Conservation (phyloP, 768 basidiomycete species). For the Mycena rebaudengoi region DNA sequence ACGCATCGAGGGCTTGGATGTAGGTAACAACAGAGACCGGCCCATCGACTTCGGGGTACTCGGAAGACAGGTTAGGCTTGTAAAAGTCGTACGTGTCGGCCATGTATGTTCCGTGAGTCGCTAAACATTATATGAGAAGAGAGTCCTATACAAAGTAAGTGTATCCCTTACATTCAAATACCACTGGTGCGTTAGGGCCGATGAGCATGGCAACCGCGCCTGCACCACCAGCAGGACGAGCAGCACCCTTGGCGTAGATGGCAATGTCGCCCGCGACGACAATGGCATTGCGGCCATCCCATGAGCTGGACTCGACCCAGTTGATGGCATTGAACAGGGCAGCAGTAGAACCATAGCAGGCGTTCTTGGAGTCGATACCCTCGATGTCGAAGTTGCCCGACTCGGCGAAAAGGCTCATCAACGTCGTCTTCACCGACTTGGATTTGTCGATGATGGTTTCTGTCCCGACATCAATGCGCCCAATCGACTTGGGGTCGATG, state of each 20-base stretch:
- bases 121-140: constrained; percentile 51
- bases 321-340: constrained; percentile 99
- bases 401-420: constrained; percentile 97
- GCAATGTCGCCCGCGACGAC: constrained; percentile 98
- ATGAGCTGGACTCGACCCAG: constrained; percentile 95
- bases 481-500: constrained; percentile 95
- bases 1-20: constrained; percentile 90
- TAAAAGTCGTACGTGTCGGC: constrained; percentile 99
- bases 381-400: constrained; percentile 97
- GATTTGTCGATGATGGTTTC: constrained; percentile 99
- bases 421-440: constrained; percentile 96
- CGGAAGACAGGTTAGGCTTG: constrained; percentile 95
- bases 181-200: constrained; percentile 94
- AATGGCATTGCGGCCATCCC: constrained; percentile 98
- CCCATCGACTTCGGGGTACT: constrained; percentile 97
- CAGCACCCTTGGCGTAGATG: constrained; percentile 95
- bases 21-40: constrained; percentile 96
- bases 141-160: constrained; percentile 10
- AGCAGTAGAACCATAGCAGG: constrained; percentile 98
- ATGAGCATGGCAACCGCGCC: constrained; percentile 95
- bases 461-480: constrained; percentile 97
- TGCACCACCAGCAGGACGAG: constrained; percentile 96
- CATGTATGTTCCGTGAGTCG: constrained; percentile 96
- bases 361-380: constrained; percentile 99
- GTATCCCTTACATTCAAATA: constrained; percentile 93